phyloP scores from a whole-genome alignment of 2,329 filamentous ascomycete genomes.

The Epichloe glyceriae region DNA sequence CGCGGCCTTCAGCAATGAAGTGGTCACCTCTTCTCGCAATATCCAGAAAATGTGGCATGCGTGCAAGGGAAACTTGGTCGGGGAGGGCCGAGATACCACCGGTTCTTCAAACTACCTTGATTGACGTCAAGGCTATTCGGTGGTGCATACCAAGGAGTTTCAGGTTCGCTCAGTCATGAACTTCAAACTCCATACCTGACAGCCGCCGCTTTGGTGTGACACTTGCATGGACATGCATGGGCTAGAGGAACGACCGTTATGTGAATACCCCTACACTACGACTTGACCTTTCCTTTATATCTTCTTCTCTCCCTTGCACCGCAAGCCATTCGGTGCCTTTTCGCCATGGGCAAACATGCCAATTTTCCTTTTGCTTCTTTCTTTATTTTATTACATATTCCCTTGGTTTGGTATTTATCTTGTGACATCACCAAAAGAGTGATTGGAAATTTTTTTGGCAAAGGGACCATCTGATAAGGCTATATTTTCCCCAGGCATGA shows the following conservation, averaged over 20 bases:
- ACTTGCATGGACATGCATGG: neutral
- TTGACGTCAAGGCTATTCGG: neutral
- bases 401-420: neutral
- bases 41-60: too few relatives aligned
- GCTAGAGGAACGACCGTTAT: neutral
- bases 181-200: neutral
- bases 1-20: too few relatives aligned
- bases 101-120: neutral
- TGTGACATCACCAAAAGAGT: neutral
- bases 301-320: neutral
- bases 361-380: neutral
- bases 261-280: neutral
- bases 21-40: too few relatives aligned
- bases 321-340: neutral
- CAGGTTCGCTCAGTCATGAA: neutral
- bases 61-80: neutral
- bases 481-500: neutral
- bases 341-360: neutral
- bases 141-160: neutral
- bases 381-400: neutral
- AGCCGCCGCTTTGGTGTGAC: neutral
- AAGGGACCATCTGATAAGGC: neutral
- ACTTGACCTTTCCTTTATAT: neutral
- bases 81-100: neutral
- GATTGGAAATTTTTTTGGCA: neutral